Conservation (phyloP, 2,329 filamentous ascomycete genomes). For the Xylariales sp. region DNA sequence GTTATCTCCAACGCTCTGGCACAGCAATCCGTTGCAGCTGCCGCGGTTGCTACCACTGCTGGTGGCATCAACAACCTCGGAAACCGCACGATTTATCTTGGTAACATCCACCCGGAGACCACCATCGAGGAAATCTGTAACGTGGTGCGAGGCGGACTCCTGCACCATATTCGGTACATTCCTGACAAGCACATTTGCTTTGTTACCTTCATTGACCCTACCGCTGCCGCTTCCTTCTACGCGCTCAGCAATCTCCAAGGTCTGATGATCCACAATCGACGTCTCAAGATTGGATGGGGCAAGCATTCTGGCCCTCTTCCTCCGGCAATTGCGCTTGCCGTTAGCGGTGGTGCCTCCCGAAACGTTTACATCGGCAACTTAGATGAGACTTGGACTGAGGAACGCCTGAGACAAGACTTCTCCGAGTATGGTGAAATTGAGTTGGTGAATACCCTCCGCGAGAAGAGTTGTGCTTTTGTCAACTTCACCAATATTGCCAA, state of each 20-base stretch:
- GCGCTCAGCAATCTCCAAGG: slow-evolving; percentile 96
- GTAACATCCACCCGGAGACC: slow-evolving; percentile 98
- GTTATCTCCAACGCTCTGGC: slow-evolving; percentile 94
- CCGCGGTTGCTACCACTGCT: slow-evolving; percentile 92
- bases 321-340: slow-evolving; percentile 90
- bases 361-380: slow-evolving; percentile 98
- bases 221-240: slow-evolving; percentile 95
- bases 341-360: slow-evolving; percentile 93
- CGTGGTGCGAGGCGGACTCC: slow-evolving; percentile 87
- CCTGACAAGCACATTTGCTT: slow-evolving; percentile 99
- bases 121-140: slow-evolving; percentile 99
- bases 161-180: slow-evolving; percentile 98
- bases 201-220: slow-evolving; percentile 98
- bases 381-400: slow-evolving; percentile 96
- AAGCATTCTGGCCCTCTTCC: slow-evolving; percentile 97
- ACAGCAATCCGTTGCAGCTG: slow-evolving; percentile 95
- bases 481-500: slow-evolving; percentile 99
- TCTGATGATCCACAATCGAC: slow-evolving; percentile 97
- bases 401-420: slow-evolving; percentile 92
- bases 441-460: slow-evolving; percentile 89
- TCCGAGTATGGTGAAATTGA: slow-evolving; percentile 97
- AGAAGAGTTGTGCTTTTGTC: slow-evolving; percentile 99
- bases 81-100: slow-evolving; percentile 95
- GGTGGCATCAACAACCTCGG: slow-evolving; percentile 96
- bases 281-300: slow-evolving; percentile 98